These are phyloP conservation scores for Aristolochia fimbriata DNA, from an alignment of 164 flowering plant species.

Conservation along the genomic window DNA sequence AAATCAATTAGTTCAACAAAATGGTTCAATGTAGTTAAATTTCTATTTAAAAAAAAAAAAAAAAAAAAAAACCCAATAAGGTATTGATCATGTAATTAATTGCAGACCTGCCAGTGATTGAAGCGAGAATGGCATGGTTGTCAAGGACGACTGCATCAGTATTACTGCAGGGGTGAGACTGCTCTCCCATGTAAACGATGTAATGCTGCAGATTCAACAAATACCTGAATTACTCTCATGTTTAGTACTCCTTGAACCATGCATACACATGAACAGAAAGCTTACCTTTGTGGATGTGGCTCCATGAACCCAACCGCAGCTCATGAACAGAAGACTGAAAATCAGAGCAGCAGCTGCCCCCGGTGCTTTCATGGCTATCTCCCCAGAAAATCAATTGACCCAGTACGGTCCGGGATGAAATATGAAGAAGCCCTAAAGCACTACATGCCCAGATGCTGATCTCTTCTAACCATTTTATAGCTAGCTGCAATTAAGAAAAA, in stretches of 20 bases:
- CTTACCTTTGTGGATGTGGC: conserved; percentile 10
- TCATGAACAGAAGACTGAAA: conserved; percentile 14
- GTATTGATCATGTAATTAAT: not conserved
- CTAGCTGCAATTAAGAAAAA: too few relatives aligned
- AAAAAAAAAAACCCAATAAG: too few relatives aligned
- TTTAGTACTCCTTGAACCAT: not conserved
- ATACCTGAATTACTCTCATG: not conserved
- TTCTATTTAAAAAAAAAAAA: too few relatives aligned
- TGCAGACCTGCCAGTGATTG: conserved; percentile 15
- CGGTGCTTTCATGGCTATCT: conserved; percentile 6
- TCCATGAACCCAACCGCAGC: conserved; percentile 15
- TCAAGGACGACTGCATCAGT: conserved; percentile 15
- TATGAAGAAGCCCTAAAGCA: too few relatives aligned
- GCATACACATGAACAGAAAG: not conserved
- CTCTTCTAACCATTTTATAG: too few relatives aligned
- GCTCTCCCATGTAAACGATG: conserved; percentile 32
- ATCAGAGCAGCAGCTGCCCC: not conserved
- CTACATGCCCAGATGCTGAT: too few relatives aligned
- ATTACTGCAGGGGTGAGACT: conserved; percentile 10
- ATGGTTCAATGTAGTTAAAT: not conserved
- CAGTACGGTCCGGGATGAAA: too few relatives aligned
- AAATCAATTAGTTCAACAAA: not conserved
- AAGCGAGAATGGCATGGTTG: conserved; percentile 16
- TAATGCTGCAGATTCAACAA: conserved; percentile 13
- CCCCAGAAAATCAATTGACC: too few relatives aligned